These are phyloP conservation scores for Myxozyma kluyveri DNA, from an alignment of 805 yeast species.

Conservation along the genomic window DNA sequence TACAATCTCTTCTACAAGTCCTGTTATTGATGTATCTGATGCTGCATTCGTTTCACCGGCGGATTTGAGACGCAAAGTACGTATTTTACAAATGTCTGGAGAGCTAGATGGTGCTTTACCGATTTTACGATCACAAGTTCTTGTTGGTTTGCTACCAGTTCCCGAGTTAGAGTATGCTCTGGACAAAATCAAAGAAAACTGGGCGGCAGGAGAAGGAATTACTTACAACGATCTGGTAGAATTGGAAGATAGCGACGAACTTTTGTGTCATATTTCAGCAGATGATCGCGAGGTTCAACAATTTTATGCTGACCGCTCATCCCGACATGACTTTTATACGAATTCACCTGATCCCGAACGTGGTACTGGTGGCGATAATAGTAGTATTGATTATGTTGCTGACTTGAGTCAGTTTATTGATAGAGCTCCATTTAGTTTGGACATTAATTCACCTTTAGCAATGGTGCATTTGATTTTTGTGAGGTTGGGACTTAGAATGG, in stretches of 20 bases:
- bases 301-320: slow-evolving; percentile 25
- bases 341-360: not conserved
- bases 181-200: slow-evolving; percentile 42
- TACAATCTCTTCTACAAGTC: slow-evolving; percentile 23
- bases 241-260: slow-evolving; percentile 23
- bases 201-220: slow-evolving; percentile 24
- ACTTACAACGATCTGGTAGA: slow-evolving; percentile 20
- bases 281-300: slow-evolving; percentile 28
- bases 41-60: slow-evolving; percentile 40
- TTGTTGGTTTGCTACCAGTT: slow-evolving; percentile 49
- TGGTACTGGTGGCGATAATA: slow-evolving; percentile 1
- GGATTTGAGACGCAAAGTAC: slow-evolving; percentile 40
- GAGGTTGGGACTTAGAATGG: slow-evolving; percentile 50
- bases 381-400: slow-evolving; percentile 34
- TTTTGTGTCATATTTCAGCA: slow-evolving; percentile 32
- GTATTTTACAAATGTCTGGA: slow-evolving; percentile 42
- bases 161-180: slow-evolving; percentile 54
- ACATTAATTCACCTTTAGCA: slow-evolving; percentile 48
- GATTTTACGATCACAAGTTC: slow-evolving; percentile 40
- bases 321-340: slow-evolving; percentile 6
- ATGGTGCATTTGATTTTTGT: slow-evolving; percentile 53
- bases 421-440: slow-evolving; percentile 48
- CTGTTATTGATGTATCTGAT: slow-evolving; percentile 42
- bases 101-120: slow-evolving; percentile 56
- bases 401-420: slow-evolving; percentile 48